Percentiles rank a stretch among this genome's conserved stretches.
These are phyloP conservation scores for Dichotomopilus funicola DNA, from an alignment of 2,329 filamentous ascomycete genomes.

Conservation along the genomic window DNA sequence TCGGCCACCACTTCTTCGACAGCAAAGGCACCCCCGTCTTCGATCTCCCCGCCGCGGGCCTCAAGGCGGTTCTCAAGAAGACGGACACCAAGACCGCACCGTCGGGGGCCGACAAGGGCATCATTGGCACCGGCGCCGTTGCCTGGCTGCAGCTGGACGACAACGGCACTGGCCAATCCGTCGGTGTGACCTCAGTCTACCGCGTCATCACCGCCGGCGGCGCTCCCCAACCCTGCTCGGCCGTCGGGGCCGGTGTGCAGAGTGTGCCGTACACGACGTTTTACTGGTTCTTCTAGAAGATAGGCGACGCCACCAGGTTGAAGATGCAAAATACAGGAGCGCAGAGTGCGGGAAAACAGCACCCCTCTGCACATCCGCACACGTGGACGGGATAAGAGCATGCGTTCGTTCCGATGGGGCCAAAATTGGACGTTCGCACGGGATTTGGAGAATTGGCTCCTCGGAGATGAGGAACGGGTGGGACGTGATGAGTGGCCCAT, in stretches of 20 bases:
- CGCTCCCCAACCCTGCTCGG: conserved; percentile 36
- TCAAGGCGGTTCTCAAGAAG: conserved; percentile 40
- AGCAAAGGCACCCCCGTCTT: conserved; percentile 50
- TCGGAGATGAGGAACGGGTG: too few relatives aligned
- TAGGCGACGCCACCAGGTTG: too few relatives aligned
- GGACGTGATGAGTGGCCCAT: too few relatives aligned
- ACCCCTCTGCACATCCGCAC: too few relatives aligned
- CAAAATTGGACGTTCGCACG: too few relatives aligned
- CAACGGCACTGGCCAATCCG: conserved; percentile 30
- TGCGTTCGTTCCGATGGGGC: too few relatives aligned
- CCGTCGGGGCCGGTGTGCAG: conserved; percentile 36
- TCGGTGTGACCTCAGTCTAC: conserved; percentile 41
- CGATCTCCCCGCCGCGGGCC: conserved; percentile 39
- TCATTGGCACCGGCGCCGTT: conserved; percentile 45
- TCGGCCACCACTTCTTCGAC: conserved; percentile 65
- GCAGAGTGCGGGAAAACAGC: not conserved
- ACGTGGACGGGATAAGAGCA: too few relatives aligned
- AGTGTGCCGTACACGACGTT: conserved; percentile 51
- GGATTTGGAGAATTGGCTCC: too few relatives aligned
- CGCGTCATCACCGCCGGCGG: conserved; percentile 51
- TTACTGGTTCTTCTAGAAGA: conserved; percentile 48
- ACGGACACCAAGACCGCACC: conserved; percentile 51
- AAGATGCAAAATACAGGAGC: not conserved
- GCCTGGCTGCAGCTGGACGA: conserved; percentile 45
- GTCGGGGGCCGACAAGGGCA: conserved; percentile 37